Evolutionary conservation across 2,329 filamentous ascomycete species (phyloP), one percentile per base, ranked within the genome.

Genomic region (Davidsoniella neocaledoniae): DNA sequence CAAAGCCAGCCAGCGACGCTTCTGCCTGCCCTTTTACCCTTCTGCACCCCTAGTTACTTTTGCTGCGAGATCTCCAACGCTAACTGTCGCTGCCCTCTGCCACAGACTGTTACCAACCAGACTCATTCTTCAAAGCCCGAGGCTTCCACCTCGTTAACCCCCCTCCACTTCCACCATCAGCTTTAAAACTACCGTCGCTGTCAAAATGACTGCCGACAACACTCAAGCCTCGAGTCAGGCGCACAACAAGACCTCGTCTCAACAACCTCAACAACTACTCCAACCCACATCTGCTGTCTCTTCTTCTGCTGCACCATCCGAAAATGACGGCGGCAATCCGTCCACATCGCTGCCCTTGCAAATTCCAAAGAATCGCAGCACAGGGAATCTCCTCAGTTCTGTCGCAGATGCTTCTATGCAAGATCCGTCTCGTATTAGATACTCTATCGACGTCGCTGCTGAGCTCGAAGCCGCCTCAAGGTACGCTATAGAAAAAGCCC

Each of bases 301-400:
- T 33, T 33, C 26, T 33, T 9, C 26, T 33, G 8, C 9, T 12
- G 10, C 10, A 33, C 26, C 10, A 33, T 10, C 36, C 41, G 48
- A 45, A 6, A 48, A 50, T 19, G 29, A 29, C 9, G 43, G 43
- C 21, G 45, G 40, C 16, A 29, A 44, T 29, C 26, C 40, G 6
- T 41, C 45, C 8, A 36, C 50, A 14, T 26, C 45, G 3, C 33
- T 26, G n/a, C 43, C 16, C 37, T 29, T 46, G 14, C 52, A 45
- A 19, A 41, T 53, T 7, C 48, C 48, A 7, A 53, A 53, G 33
- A 53, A 53, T 26, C 37, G 48, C 41, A 53, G 52, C 40, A 48
- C 52, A 12, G 48, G 52, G n/a, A 53, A 50, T 37, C 36, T 53
- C 2, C 44, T 51, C 17, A 46, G n/a, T 37, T 48, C 50, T 40